phyloP scores from a whole-genome alignment of 1,284 basidiomycete genomes.

The Ganoderma lingzhi region DNA sequence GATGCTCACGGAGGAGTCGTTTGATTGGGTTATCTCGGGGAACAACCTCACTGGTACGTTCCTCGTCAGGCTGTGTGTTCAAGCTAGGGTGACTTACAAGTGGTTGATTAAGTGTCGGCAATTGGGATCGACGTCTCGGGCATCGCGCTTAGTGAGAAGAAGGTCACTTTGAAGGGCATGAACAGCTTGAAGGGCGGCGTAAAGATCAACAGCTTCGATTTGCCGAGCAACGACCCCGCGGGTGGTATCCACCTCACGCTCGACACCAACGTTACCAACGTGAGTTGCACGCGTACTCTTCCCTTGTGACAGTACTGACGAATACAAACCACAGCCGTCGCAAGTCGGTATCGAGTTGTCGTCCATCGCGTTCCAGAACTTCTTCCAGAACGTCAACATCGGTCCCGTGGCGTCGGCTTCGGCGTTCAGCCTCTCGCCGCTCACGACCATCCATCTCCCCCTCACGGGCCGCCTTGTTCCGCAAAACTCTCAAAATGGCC shows the following conservation, averaged over 20 bases:
- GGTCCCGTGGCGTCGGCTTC: slow-evolving; percentile 64
- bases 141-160: slow-evolving; percentile 63
- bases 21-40: slow-evolving; percentile 80
- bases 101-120: slow-evolving; percentile 46
- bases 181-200: slow-evolving; percentile 75
- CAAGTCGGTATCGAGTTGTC: slow-evolving; percentile 79
- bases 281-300: slow-evolving; percentile 39
- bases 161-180: slow-evolving; percentile 76
- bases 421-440: slow-evolving; percentile 64
- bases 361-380: slow-evolving; percentile 70
- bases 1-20: slow-evolving; percentile 72
- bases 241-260: slow-evolving; percentile 81
- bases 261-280: slow-evolving; percentile 68
- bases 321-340: slow-evolving; percentile 57
- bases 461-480: slow-evolving; percentile 74
- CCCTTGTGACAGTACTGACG: slow-evolving; percentile 10
- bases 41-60: slow-evolving; percentile 60
- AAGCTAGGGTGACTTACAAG: not conserved
- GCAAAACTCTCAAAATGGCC: slow-evolving; percentile 60
- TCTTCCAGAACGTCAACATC: slow-evolving; percentile 60
- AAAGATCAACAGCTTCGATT: slow-evolving; percentile 73
- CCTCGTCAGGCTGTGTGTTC: not conserved
- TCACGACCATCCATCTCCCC: slow-evolving; percentile 60
- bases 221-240: slow-evolving; percentile 76
- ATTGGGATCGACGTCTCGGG: slow-evolving; percentile 68